A percentile compares a stretch with the other conserved stretches of the same genome.
These are phyloP conservation scores for Alternaria atra DNA, from an alignment of 2,329 filamentous ascomycete genomes.

Conservation along the genomic window DNA sequence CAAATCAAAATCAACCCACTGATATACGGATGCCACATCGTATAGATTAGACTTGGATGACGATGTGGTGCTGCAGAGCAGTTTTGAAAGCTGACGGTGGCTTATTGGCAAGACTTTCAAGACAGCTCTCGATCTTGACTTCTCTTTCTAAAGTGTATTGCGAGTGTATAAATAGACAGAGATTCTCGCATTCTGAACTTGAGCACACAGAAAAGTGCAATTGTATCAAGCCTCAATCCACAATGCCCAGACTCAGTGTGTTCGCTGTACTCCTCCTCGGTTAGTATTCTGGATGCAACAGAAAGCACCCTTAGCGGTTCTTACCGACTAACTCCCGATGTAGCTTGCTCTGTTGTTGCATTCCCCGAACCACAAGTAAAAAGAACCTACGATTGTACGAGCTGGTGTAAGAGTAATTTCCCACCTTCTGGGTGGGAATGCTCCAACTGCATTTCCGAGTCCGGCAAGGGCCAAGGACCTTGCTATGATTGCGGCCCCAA, in stretches of 20 bases:
- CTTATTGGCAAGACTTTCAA: background rate
- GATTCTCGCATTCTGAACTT: background rate
- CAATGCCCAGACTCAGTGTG: background rate
- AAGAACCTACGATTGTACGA: background rate
- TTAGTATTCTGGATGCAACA: background rate
- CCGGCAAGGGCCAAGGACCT: background rate
- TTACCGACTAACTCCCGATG: background rate
- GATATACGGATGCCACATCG: background rate
- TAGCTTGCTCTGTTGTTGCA: background rate
- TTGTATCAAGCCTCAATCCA: background rate
- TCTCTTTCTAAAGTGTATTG: background rate
- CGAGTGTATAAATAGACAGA: background rate
- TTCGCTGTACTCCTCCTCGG: background rate
- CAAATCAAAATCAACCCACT: background rate
- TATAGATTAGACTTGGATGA: background rate
- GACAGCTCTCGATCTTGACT: background rate
- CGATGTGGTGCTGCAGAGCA: background rate
- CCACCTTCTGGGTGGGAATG: background rate
- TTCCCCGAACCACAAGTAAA: background rate
- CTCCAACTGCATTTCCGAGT: background rate
- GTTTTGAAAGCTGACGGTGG: background rate
- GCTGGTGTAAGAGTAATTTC: background rate
- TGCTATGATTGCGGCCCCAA: background rate
- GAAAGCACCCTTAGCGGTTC: background rate
- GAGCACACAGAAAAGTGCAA: background rate